phyloP scores from a whole-genome alignment of 1,284 basidiomycete species.

The Ceratobasidium sp. region DNA sequence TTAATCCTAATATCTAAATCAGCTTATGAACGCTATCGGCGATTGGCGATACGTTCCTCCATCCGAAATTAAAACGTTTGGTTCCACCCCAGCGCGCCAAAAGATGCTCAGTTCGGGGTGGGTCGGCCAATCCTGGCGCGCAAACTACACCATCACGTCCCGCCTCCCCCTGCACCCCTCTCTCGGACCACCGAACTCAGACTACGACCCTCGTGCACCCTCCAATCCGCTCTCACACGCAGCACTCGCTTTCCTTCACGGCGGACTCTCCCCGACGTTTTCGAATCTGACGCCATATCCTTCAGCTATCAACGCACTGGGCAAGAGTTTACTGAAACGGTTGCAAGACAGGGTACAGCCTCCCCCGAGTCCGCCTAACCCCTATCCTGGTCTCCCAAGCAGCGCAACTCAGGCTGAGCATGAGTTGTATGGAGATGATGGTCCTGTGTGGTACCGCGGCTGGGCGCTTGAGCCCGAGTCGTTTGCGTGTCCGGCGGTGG shows the following conservation, averaged over 20 bases:
- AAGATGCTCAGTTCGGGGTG: slow-evolving; percentile 79
- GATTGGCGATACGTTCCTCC: slow-evolving; percentile 81
- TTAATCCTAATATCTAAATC: slow-evolving; percentile 52
- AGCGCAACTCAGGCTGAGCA: slow-evolving; percentile 75
- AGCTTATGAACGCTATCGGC: slow-evolving; percentile 86
- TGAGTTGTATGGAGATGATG: slow-evolving; percentile 78
- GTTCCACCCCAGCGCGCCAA: slow-evolving; percentile 76
- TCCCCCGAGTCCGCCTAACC: slow-evolving; percentile 82
- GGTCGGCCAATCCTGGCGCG: slow-evolving; percentile 85
- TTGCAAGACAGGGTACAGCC: slow-evolving; percentile 74
- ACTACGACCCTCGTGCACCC: slow-evolving; percentile 66
- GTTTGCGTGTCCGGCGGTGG: slow-evolving; percentile 77
- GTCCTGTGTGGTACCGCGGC: slow-evolving; percentile 91
- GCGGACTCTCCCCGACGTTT: slow-evolving; percentile 83
- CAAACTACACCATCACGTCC: slow-evolving; percentile 86
- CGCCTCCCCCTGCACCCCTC: slow-evolving; percentile 82
- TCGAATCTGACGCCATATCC: slow-evolving; percentile 83
- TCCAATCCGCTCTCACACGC: slow-evolving; percentile 72
- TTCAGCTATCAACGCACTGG: slow-evolving; percentile 80
- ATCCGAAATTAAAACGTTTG: slow-evolving; percentile 84
- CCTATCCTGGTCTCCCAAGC: slow-evolving; percentile 80
- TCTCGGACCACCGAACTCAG: slow-evolving; percentile 77
- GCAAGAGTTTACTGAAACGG: slow-evolving; percentile 74
- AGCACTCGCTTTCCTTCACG: slow-evolving; percentile 88
- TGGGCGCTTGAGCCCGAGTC: slow-evolving; percentile 82